Percentiles rank a stretch among this genome's conserved stretches.
Evolutionary conservation across 2,329 filamentous ascomycete species (phyloP).

Genomic region (Alternaria panax): DNA sequence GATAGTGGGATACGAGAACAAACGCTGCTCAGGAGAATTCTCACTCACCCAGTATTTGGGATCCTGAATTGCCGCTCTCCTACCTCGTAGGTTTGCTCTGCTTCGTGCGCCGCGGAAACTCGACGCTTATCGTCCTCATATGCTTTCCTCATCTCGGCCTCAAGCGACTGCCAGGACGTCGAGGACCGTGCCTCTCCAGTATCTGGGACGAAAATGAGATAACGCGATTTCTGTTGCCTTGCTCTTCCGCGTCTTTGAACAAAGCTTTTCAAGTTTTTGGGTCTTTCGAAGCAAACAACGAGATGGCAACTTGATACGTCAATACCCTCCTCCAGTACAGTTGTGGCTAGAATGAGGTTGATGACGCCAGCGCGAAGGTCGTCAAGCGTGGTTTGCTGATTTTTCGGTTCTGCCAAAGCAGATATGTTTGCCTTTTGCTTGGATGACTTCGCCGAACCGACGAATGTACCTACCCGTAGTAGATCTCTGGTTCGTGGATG

Average conservation of each 20-base stretch:
- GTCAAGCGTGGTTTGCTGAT: constrained; percentile 60
- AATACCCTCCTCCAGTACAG: constrained; percentile 67
- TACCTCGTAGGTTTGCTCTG: constrained; percentile 59
- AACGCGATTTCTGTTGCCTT: constrained; percentile 63
- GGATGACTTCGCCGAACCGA: constrained; percentile 58
- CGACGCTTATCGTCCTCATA: constrained; percentile 71
- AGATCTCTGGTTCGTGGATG: constrained; percentile 42
- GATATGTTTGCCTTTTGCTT: constrained; percentile 57
- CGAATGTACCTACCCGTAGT: constrained; percentile 58
- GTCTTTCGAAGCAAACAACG: constrained; percentile 70
- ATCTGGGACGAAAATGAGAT: constrained; percentile 60
- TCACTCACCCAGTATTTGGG: constrained; percentile 37
- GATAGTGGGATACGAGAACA: neutral
- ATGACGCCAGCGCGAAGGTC: constrained; percentile 62
- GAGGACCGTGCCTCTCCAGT: constrained; percentile 39
- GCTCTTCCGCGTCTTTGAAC: constrained; percentile 71
- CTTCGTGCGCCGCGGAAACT: constrained; percentile 53
- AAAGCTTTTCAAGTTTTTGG: constrained; percentile 69
- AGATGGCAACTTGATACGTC: constrained; percentile 69
- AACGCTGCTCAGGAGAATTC: neutral
- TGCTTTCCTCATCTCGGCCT: constrained; percentile 73
- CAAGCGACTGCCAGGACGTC: constrained; percentile 69
- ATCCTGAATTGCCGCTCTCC: constrained; percentile 38
- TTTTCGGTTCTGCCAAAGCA: constrained; percentile 57
- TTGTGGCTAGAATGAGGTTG: constrained; percentile 66